phyloP scores from a whole-genome alignment of 768 basidiomycete species.

The Leccinum incarnatum region DNA sequence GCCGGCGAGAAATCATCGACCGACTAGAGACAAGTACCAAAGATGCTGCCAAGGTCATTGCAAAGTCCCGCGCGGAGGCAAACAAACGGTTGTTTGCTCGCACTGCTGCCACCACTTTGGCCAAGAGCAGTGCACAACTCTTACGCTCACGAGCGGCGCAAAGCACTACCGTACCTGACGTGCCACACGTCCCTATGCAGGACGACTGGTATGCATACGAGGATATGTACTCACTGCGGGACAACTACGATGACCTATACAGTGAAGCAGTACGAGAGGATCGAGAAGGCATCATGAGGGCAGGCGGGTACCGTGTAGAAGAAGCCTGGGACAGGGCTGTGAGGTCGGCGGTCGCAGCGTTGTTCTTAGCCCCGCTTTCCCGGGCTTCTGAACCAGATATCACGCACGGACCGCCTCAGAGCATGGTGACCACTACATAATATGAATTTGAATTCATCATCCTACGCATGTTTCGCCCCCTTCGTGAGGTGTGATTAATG shows the following conservation, averaged over 20 bases:
- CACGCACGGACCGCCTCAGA: constrained; percentile 31
- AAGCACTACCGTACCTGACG: constrained; percentile 67
- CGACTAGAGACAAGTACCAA: constrained; percentile 75
- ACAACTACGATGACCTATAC: constrained; percentile 65
- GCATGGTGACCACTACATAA: constrained; percentile 44
- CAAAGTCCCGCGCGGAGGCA: constrained; percentile 63
- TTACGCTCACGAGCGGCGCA: constrained; percentile 64
- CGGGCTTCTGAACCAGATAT: constrained; percentile 22
- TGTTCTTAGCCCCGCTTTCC: constrained; percentile 58
- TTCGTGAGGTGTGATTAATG: neutral
- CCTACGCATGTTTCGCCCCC: neutral
- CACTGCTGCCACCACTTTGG: constrained; percentile 39
- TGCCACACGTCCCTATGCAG: constrained; percentile 75
- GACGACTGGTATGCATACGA: constrained; percentile 77
- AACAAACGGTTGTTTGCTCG: constrained; percentile 60
- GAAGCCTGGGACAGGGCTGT: constrained; percentile 87
- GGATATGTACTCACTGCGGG: constrained; percentile 56
- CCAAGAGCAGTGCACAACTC: constrained; percentile 46
- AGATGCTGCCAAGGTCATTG: constrained; percentile 67
- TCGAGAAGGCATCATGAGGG: constrained; percentile 74
- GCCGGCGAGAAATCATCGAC: constrained; percentile 73
- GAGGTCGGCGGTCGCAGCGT: constrained; percentile 65
- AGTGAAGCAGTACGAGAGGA: constrained; percentile 78
- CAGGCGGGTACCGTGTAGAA: constrained; percentile 76
- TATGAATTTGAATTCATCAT: neutral